Evolutionary conservation across 495 filamentous ascomycete genomes (phyloP).

Genomic region (Aspergillus nidulans): DNA sequence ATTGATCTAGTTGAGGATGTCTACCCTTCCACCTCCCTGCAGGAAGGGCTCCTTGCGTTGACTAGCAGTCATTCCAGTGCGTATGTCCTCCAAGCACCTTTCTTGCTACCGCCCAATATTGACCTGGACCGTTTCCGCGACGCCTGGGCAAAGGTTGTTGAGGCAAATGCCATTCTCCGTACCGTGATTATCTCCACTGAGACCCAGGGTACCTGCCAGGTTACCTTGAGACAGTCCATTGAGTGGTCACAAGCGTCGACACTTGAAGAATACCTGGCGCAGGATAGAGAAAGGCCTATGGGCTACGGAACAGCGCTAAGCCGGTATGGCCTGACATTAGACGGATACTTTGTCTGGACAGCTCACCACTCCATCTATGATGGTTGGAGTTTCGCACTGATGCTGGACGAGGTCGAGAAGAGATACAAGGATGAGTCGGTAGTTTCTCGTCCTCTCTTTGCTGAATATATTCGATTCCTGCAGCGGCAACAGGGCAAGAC

Average conservation of each 20-base stretch:
- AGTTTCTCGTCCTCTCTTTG: no score
- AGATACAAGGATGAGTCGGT: conserved; percentile 24
- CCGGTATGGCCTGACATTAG: not conserved
- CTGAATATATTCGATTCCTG: not conserved
- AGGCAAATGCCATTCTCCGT: not conserved
- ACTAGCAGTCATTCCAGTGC: no score
- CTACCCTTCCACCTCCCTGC: not conserved
- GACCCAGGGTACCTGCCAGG: no score
- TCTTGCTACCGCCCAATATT: not conserved
- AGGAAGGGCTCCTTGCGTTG: not conserved
- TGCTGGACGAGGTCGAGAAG: conserved; percentile 44
- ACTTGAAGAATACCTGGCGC: not conserved
- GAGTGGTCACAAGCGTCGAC: not conserved
- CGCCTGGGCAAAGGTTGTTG: not conserved
- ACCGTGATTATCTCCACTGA: no score
- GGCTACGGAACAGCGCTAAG: not conserved
- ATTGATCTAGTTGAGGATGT: not conserved
- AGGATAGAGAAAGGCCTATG: not conserved
- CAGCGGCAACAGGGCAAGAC: not conserved
- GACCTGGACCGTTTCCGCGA: not conserved
- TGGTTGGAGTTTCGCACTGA: conserved; percentile 48
- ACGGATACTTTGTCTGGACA: conserved; percentile 26
- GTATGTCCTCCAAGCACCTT: no score
- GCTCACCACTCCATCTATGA: conserved; percentile 64
- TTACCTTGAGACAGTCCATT: not conserved